phyloP scores from a whole-genome alignment of 2,329 filamentous ascomycete genomes.

The Colletotrichum tamarilloi region DNA sequence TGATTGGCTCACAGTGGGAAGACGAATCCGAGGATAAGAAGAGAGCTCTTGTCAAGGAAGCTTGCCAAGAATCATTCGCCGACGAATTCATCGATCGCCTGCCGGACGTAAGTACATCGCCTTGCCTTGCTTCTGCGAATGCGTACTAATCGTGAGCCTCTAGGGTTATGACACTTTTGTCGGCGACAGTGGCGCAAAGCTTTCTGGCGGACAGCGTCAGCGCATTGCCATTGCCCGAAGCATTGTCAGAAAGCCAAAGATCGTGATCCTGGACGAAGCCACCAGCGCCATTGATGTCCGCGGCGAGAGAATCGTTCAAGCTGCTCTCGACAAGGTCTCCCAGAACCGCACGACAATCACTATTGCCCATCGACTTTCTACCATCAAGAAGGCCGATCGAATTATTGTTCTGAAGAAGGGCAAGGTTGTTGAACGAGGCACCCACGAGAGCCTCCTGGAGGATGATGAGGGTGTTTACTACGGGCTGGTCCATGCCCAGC shows the following conservation, averaged over 20 bases:
- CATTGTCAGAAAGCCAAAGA: conserved; percentile 77
- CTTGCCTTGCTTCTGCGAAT: neutral
- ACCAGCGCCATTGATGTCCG: conserved; percentile 73
- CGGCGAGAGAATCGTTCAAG: conserved; percentile 71
- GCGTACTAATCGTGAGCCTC: neutral
- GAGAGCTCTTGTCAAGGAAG: conserved; percentile 68
- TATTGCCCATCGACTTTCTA: conserved; percentile 80
- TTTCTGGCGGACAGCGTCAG: conserved; percentile 89
- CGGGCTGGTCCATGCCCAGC: conserved; percentile 73
- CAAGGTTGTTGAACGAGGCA: conserved; percentile 77
- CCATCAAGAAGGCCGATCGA: conserved; percentile 80
- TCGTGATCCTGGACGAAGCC: conserved; percentile 82
- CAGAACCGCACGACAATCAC: conserved; percentile 75
- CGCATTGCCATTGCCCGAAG: conserved; percentile 81
- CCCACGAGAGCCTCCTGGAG: conserved; percentile 76
- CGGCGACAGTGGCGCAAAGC: conserved; percentile 67
- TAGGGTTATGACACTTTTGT: conserved; percentile 79
- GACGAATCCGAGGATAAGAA: conserved; percentile 66
- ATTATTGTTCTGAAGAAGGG: conserved; percentile 83
- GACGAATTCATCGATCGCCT: conserved; percentile 75
- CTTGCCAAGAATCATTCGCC: conserved; percentile 75
- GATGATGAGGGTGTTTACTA: conserved; percentile 72
- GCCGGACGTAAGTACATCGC: conserved; percentile 57
- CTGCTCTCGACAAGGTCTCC: conserved; percentile 71
- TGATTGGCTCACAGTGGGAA: conserved; percentile 65